Evolutionary conservation across 768 basidiomycete genomes (phyloP), one percentile per base, ranked within the genome.

Genomic region (Hypholoma sublateritium): DNA sequence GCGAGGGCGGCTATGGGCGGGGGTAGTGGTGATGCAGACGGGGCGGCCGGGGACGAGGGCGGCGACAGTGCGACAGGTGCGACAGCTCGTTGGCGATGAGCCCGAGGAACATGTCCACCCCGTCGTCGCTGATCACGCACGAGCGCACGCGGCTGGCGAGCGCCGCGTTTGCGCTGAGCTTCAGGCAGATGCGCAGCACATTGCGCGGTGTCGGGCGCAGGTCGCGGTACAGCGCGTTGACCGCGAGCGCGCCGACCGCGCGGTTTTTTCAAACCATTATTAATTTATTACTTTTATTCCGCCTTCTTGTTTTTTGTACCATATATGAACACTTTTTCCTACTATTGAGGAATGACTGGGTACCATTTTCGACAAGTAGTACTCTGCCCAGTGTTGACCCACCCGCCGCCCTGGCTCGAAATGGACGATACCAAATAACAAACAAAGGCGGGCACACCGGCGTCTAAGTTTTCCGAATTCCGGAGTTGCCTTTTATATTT

Each of bases 101-200:
- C 5, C 65, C 65, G 47, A 65, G 64, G 35, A 57, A 63, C 56
- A 67, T 62, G 41, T 65, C 58, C 28, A 69, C 63, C 14, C 35
- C 39, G 36, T 24, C 54, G 24, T 63, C 59, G 22, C 24, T 41
- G 25, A 69, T 57, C 16, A 58, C 37, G 50, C 67, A 65, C 25
- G 61, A 62, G 28, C 64, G 60, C 5, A 64, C 65, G 32, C 63
- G 61, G 25, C 41, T 32, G 34, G 65, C 62, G 37, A 67, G 60
- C 28, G 60, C 50, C 12, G 62, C 48, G 17, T 69, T 63, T 36
- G 55, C 62, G 53, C 51, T 55, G 12, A 69, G 59, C 45, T 65
- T 66, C 57, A 62, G 62, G 53, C 62, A 69, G 24, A 65, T 59
- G 8, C 28, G 50, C 21, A 67, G 56, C 6, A 67, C 46, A 49